These are phyloP conservation scores for Wallacemonas collosoma DNA, from an alignment of 208 protist genomes.

Conservation along the genomic window DNA sequence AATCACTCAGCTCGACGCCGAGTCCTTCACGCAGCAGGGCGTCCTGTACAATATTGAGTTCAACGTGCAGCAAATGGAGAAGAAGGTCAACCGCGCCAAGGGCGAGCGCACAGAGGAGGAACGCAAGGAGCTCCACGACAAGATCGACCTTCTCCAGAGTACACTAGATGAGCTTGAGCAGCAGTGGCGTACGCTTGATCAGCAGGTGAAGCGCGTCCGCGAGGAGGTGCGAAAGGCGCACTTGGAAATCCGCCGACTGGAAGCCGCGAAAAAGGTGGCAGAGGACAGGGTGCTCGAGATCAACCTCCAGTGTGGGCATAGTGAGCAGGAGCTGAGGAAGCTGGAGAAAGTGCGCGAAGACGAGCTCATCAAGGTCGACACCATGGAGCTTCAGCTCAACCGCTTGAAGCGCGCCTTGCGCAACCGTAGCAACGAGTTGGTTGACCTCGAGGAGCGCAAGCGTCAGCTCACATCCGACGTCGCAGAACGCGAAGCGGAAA, in stretches of 20 bases:
- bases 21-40: conserved; percentile 92
- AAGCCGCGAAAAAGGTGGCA: conserved; percentile 46
- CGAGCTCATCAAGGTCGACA: conserved; percentile 78
- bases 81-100: conserved; percentile 89
- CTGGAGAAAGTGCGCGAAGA: conserved; percentile 75
- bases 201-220: conserved; percentile 90
- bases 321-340: conserved; percentile 48
- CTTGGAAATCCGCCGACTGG: conserved; percentile 54
- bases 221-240: conserved; percentile 79
- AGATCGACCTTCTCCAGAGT: conserved; percentile 84
- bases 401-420: conserved; percentile 56
- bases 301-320: conserved; percentile 79
- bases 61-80: conserved; percentile 95
- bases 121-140: conserved; percentile 77
- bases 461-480: conserved; percentile 66
- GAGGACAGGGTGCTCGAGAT: conserved; percentile 78
- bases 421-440: conserved; percentile 57
- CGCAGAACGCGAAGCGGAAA: conserved; percentile 76
- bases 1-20: conserved; percentile 81
- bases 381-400: conserved; percentile 89
- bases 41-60: conserved; percentile 95
- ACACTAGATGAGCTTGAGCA: conserved; percentile 81
- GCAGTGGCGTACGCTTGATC: conserved; percentile 78
- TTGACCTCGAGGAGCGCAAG: conserved; percentile 77
- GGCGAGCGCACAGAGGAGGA: conserved; percentile 93